Percentiles rank a stretch among this genome's conserved stretches.
phyloP scores from a whole-genome alignment of 2,329 filamentous ascomycete genomes.

The Tolypocladium amazonense region DNA sequence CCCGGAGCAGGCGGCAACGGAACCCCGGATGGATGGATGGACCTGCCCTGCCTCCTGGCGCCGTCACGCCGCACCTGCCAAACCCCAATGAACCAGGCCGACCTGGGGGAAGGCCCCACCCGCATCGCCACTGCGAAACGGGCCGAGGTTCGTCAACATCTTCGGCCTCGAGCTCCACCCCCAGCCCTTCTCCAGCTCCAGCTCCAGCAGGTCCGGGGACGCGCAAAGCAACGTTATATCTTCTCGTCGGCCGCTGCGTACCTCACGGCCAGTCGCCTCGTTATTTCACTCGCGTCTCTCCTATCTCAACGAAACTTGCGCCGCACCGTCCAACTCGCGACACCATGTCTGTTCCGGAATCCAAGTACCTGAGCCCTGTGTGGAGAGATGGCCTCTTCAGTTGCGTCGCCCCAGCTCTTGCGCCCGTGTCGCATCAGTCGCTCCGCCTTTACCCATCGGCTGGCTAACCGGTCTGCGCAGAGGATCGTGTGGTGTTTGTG shows the following conservation, averaged over 20 bases:
- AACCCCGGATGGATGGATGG: not conserved
- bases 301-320: not conserved
- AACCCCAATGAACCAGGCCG: not conserved
- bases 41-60: not conserved
- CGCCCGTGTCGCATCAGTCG: not conserved
- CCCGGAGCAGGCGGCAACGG: not conserved
- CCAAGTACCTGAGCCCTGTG: slow-evolving; percentile 68
- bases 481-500: slow-evolving; percentile 83
- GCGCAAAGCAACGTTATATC: not conserved
- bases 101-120: not conserved
- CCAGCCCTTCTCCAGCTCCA: not conserved
- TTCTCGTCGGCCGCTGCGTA: not conserved
- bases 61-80: not conserved
- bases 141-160: not conserved
- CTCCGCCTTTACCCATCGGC: not conserved
- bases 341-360: slow-evolving; percentile 57
- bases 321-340: not conserved
- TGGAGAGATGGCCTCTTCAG: slow-evolving; percentile 86
- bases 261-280: not conserved
- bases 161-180: not conserved
- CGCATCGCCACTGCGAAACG: not conserved
- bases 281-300: not conserved
- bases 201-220: no score
- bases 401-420: slow-evolving; percentile 20
- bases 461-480: slow-evolving; percentile 29